phyloP scores from a whole-genome alignment of 1,139 yeast genomes.

The Blastobotrys apis region DNA sequence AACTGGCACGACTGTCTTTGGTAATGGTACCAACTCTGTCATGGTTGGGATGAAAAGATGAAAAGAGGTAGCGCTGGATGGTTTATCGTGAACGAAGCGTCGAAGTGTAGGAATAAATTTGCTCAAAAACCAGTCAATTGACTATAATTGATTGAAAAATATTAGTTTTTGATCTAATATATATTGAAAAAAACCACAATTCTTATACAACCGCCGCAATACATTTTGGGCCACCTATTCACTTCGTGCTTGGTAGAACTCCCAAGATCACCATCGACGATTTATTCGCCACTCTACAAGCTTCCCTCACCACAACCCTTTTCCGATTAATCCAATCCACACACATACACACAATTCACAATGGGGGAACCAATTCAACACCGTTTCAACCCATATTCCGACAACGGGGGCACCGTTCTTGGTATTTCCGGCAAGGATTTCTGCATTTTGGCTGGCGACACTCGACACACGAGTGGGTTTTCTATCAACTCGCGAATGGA shows the following conservation, averaged over 20 bases:
- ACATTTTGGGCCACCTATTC: too few species aligned
- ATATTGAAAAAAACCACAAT: too few species aligned
- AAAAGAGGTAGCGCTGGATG: too few species aligned
- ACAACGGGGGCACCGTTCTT: conserved; percentile 94
- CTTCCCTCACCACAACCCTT: background rate
- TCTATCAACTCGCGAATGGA: conserved; percentile 90
- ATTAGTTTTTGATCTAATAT: too few species aligned
- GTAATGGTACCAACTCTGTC: conserved; percentile 9
- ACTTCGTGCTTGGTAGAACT: background rate
- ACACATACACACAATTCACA: background rate
- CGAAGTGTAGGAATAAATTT: too few species aligned
- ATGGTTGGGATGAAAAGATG: background rate
- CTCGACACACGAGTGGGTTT: conserved; percentile 93
- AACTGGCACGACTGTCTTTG: conserved; percentile 1
- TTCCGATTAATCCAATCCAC: background rate
- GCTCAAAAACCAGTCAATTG: too few species aligned
- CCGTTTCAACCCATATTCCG: conserved; percentile 91
- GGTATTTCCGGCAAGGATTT: conserved; percentile 98
- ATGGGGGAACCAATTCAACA: conserved; percentile 62
- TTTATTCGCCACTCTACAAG: background rate
- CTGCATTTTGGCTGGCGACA: conserved; percentile 96
- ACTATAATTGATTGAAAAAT: too few species aligned
- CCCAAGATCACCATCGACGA: background rate
- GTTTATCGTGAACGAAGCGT: too few species aligned
- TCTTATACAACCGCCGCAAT: too few species aligned